Base-by-base conservation (phyloP, 176 grass and related monocot genomes). In the Zizania latifolia region DNA sequence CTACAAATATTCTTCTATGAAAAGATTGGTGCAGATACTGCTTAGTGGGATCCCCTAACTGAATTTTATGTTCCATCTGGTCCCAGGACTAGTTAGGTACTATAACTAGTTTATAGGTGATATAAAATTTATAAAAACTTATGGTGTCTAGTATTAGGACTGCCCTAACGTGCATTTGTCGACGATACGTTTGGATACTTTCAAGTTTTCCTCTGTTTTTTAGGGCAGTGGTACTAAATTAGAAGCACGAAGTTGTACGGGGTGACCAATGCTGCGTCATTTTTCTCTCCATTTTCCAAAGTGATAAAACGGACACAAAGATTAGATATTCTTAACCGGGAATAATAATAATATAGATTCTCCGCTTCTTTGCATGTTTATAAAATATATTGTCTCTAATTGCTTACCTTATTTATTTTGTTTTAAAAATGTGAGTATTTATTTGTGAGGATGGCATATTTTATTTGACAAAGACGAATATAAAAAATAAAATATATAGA, bases 221-320 rank as follows among this genome's bases (percentile, higher is more conserved):
- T 22, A 53, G n/a, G 12, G n/a, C n/a, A n/a, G n/a, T n/a, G n/a
- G n/a, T n/a, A n/a, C n/a, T n/a, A n/a, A n/a, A n/a, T n/a, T n/a
- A 17, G 48, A 50, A 50, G 6, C 6, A 8, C n/a, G n/a, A 53
- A 53, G 48, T 22, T 9, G n/a, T 53, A 53, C 48, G 19, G 48
- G 0, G 0, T 53, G 48, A 61, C 2, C 2, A 1, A 22, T 57
- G 28, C 0, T 2, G n/a, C 35, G 2, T 6, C 27, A 19, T 58
- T 56, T 29, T 44, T 22, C 2, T 33, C 27, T 56, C 27, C 0
- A 0, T 26, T 61, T 68, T 22, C n/a, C n/a, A 21, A 79, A 44
- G 69, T 28, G 9, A 58, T 24, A 44, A 46, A 59, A 79, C 16
- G 36, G 72, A 7, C 11, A 7, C 31, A 68, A 85, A 80, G 53